These are phyloP conservation scores for Candida krabiensis DNA, from an alignment of 805 yeast genomes.

Conservation along the genomic window DNA sequence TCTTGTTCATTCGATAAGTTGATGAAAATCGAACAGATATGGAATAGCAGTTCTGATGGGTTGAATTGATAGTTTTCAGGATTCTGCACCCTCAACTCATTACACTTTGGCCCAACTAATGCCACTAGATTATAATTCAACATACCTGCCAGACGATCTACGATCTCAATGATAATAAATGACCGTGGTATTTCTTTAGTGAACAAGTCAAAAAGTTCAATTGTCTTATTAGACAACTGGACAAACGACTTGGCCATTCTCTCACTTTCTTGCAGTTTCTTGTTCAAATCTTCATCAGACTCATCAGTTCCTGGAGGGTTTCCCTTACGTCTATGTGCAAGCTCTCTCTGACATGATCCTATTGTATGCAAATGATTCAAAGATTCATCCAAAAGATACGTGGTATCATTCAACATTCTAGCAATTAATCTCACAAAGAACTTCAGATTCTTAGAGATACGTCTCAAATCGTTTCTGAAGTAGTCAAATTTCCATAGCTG, in stretches of 20 bases:
- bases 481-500: slow-evolving; percentile 74
- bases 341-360: slow-evolving; percentile 70
- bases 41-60: slow-evolving; percentile 69
- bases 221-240: slow-evolving; percentile 80
- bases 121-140: slow-evolving; percentile 86
- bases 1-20: slow-evolving; percentile 64
- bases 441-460: slow-evolving; percentile 66
- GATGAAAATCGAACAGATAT: slow-evolving; percentile 71
- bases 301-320: slow-evolving; percentile 42
- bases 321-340: slow-evolving; percentile 47
- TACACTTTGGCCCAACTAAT: slow-evolving; percentile 94
- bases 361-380: slow-evolving; percentile 75
- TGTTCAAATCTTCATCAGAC: slow-evolving; percentile 58
- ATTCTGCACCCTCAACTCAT: slow-evolving; percentile 78
- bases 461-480: slow-evolving; percentile 67
- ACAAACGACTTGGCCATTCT: slow-evolving; percentile 77
- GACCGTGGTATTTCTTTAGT: slow-evolving; percentile 85
- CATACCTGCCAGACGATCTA: slow-evolving; percentile 94
- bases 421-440: slow-evolving; percentile 93
- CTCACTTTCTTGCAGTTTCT: slow-evolving; percentile 63
- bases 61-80: slow-evolving; percentile 84
- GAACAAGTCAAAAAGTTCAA: slow-evolving; percentile 74
- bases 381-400: slow-evolving; percentile 89
- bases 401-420: slow-evolving; percentile 90
- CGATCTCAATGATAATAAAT: slow-evolving; percentile 84